Base-by-base conservation (phyloP, 2,329 filamentous ascomycete species). In the Verticillium alfalfae region DNA sequence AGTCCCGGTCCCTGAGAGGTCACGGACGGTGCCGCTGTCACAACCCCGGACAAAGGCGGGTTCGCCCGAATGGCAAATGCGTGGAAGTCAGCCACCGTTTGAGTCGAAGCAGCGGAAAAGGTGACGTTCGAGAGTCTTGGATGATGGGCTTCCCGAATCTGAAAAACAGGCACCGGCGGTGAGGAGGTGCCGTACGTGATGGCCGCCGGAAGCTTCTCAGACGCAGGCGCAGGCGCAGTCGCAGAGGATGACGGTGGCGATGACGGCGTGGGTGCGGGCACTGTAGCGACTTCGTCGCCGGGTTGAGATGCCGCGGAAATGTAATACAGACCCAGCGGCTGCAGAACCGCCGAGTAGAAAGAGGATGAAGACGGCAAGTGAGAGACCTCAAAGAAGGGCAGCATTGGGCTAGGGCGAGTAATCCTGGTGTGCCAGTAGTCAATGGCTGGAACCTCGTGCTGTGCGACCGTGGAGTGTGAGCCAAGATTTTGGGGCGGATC, bases 311-410 rank as follows among this genome's bases (percentile, higher is more conserved):
- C 72, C 56, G 76, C 70, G 58, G 74, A 76, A 65, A 92, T 82
- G 72, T 88, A 96, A 64, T 84, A 84, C 64, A 96, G 87, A 41
- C 90, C 90, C 26, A 96, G 82, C 3, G 91, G 89, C 68, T 94
- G 91, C 8, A 92, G 82, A 66, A 92, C 83, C 65, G 90, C 85
- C 26, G 93, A 85, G 75, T 92, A 96, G 79, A 96, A 96, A 8
- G 92, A 95, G 58, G 89, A 87, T 3, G 92, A 90, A 39, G 88
- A 86, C 60, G 92, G 86, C 60, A 96, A 85, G 74, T 93, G 88
- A 64, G 87, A 88, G 70, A 96, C 92, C 71, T 85, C 80, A 66
- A 87, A 70, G 66, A 80, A 79, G 57, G 84, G 83, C 65, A 82
- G 70, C 72, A 78, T 78, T n/a, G 34, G 45, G 45, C 13, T 16